Percentiles rank a stretch among this genome's conserved stretches.
These are phyloP conservation scores for Alternaria postmessia DNA, from an alignment of 2,329 filamentous ascomycete genomes.

Conservation along the genomic window DNA sequence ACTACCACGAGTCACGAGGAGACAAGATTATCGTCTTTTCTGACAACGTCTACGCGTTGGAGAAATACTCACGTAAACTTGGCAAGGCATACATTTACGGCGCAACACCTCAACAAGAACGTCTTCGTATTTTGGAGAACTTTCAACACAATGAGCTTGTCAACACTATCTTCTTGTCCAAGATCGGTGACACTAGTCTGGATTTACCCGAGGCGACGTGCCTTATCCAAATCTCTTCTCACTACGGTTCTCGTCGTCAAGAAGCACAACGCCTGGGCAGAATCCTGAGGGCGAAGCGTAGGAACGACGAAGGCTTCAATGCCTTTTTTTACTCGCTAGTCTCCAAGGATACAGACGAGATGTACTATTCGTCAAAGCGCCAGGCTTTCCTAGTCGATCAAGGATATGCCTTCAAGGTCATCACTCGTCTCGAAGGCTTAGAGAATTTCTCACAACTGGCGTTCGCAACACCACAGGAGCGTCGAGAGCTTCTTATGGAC, in stretches of 20 bases:
- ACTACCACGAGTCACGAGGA: conserved; percentile 92
- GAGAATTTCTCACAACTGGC: conserved; percentile 82
- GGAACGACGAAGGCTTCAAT: conserved; percentile 98
- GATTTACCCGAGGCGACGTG: conserved; percentile 96
- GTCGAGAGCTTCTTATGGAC: conserved; percentile 85
- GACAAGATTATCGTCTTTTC: conserved; percentile 99
- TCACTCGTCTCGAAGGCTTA: conserved; percentile 92
- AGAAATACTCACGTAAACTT: conserved; percentile 83
- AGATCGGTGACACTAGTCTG: conserved; percentile 98
- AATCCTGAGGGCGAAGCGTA: conserved; percentile 91
- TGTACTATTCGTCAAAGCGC: conserved; percentile 96
- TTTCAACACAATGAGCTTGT: conserved; percentile 92
- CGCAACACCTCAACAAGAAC: conserved; percentile 83
- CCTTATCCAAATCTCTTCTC: conserved; percentile 95
- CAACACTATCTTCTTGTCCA: conserved; percentile 94
- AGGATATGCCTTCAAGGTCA: conserved; percentile 98
- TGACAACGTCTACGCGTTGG: conserved; percentile 92
- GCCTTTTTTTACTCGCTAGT: conserved; percentile 99
- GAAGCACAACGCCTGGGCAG: conserved; percentile 93
- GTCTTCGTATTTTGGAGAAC: conserved; percentile 86
- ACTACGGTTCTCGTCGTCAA: conserved; percentile 95
- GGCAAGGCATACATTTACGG: conserved; percentile 92
- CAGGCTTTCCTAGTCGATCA: conserved; percentile 98
- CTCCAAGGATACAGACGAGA: conserved; percentile 96
- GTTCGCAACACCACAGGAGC: conserved; percentile 80